Base-by-base conservation (phyloP, 768 basidiomycete genomes). In the Trametes cinnabarina region DNA sequence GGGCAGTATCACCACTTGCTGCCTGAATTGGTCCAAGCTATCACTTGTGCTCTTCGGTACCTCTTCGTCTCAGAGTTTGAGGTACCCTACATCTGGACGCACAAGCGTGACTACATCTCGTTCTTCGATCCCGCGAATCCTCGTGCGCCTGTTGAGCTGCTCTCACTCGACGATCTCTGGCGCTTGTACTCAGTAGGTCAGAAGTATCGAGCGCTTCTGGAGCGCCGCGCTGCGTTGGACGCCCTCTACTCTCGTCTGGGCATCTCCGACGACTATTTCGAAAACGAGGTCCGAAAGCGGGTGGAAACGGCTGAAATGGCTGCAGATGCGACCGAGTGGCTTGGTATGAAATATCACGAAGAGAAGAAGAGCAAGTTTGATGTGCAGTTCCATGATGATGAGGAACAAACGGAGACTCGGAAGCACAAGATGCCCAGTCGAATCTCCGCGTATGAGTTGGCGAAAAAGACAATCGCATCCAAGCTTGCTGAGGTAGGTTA, bases 41-140 rank as follows among this genome's bases (percentile, higher is more conserved):
- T 98, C 58, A 84, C 87, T 1, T 83, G 79, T 63, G 85, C 88
- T 46, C 79, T 99, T 34, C 81, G 85, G 32, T 91, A 85, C 69
- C 79, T 98, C 53, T 95, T 98, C 72, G 73, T 92, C 48, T 85
- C 93, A 41, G 85, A 92, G 65, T 88, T 90, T 62, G 97, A 99
- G 71, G 95, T 98, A 7, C 94, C 97, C 0, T 95, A 94, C 73
- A 86, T 98, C 61, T 97, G 90, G 89, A 84, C 86, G 17, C 93
- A 98, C 77, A 92, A 91, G 66, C 83, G 91, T 35, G 97, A 99
- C 70, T 88, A 91, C 67, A 88, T 98, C 66, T 85, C 86, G 44
- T 83, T 89, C 70, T 91, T 90, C 71, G 90, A 93, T 66, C 78
- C 83, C 46, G 70, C 75, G 30, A 85, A 88, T 57, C 79, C 84